Evolutionary conservation across 2,329 filamentous ascomycete species (phyloP).

Genomic region (Ophiostoma pallidulum): DNA sequence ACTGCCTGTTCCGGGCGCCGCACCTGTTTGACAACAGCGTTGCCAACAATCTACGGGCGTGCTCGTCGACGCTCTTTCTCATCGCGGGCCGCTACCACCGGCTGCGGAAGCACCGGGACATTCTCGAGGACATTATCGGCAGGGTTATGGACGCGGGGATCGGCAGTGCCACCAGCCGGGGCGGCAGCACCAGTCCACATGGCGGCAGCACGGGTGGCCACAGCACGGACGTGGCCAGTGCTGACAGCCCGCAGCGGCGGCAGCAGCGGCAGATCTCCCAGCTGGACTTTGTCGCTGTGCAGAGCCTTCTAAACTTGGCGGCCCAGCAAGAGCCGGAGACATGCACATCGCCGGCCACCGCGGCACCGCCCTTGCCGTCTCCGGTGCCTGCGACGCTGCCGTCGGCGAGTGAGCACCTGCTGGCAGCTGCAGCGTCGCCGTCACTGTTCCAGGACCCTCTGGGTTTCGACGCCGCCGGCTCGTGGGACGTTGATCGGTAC

Average conservation of each 20-base stretch:
- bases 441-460: neutral
- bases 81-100: constrained; percentile 38
- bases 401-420: too few species aligned
- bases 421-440: neutral
- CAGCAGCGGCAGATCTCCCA: neutral
- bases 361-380: too few species aligned
- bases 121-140: constrained; percentile 36
- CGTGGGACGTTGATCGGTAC: neutral
- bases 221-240: too few species aligned
- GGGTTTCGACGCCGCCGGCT: neutral
- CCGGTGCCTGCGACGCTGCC: too few species aligned
- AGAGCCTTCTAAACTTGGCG: constrained; percentile 8
- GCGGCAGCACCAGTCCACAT: neutral
- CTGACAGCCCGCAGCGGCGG: neutral
- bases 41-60: constrained; percentile 38
- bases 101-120: constrained; percentile 37
- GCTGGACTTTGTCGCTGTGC: constrained; percentile 10
- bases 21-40: constrained; percentile 37
- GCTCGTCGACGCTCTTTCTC: constrained; percentile 37
- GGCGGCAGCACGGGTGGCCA: neutral
- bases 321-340: neutral
- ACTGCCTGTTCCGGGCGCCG: constrained; percentile 30
- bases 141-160: constrained; percentile 31
- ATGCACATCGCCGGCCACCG: neutral
- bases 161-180: neutral